These are phyloP conservation scores for Evernia prunastri DNA, from an alignment of 495 filamentous ascomycete genomes.

Conservation along the genomic window DNA sequence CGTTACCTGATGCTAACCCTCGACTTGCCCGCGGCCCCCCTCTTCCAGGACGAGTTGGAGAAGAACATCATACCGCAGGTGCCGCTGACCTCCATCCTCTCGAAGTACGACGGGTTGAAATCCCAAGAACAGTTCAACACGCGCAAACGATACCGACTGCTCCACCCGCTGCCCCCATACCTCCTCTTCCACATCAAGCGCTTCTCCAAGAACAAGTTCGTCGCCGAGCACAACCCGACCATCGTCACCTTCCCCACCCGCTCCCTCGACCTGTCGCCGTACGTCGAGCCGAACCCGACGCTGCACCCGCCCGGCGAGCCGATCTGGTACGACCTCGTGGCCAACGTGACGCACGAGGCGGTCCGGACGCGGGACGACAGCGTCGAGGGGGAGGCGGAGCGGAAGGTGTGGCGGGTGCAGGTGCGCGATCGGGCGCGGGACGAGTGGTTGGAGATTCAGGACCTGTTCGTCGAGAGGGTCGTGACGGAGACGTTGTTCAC, in stretches of 20 bases:
- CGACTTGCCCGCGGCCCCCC: slow-evolving; percentile 82
- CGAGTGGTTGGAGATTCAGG: slow-evolving; percentile 91
- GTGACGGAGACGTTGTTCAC: slow-evolving; percentile 83
- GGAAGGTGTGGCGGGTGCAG: slow-evolving; percentile 75
- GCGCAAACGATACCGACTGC: slow-evolving; percentile 78
- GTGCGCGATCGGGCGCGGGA: slow-evolving; percentile 54
- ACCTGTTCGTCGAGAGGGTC: slow-evolving; percentile 83
- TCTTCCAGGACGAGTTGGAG: slow-evolving; percentile 91
- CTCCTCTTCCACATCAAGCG: slow-evolving; percentile 95
- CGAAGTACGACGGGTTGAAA: slow-evolving; percentile 88
- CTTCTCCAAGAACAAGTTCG: slow-evolving; percentile 93
- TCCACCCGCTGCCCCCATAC: slow-evolving; percentile 89
- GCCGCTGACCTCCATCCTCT: slow-evolving; percentile 77
- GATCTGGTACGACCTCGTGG: slow-evolving; percentile 92
- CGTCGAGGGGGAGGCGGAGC: slow-evolving; percentile 73
- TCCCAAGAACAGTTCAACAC: slow-evolving; percentile 83
- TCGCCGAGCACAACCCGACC: slow-evolving; percentile 90
- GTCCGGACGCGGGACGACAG: slow-evolving; percentile 67
- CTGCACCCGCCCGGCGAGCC: slow-evolving; percentile 65
- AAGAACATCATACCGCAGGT: slow-evolving; percentile 96
- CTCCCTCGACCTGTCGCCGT: slow-evolving; percentile 79
- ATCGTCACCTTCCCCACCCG: slow-evolving; percentile 89
- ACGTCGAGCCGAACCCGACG: slow-evolving; percentile 68
- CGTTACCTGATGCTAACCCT: slow-evolving; percentile 88
- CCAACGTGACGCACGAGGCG: slow-evolving; percentile 83